Evolutionary conservation across 2,329 filamentous ascomycete species (phyloP).

Genomic region (Amesomyces nigricolor): DNA sequence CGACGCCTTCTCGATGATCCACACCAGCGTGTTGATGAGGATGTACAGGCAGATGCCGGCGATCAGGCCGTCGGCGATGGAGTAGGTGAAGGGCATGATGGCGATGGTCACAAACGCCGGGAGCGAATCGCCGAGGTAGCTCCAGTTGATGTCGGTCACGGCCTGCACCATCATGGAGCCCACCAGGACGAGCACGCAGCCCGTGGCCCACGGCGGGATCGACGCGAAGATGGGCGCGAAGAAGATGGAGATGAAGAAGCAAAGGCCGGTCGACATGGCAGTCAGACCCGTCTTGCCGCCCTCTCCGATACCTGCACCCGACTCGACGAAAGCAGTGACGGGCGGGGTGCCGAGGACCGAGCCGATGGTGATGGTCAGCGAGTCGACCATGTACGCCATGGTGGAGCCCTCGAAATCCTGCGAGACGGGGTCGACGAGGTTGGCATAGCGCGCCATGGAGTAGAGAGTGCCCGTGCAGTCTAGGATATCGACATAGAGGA

Average conservation of each 20-base stretch:
- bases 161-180: conserved; percentile 81
- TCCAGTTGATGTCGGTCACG: conserved; percentile 82
- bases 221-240: conserved; percentile 88
- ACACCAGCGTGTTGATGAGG: conserved; percentile 66
- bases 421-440: conserved; percentile 72
- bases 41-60: conserved; percentile 73
- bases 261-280: conserved; percentile 69
- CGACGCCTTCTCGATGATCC: conserved; percentile 59
- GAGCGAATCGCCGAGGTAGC: conserved; percentile 75
- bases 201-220: conserved; percentile 84
- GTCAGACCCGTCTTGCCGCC: conserved; percentile 83
- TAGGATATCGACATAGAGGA: conserved; percentile 85
- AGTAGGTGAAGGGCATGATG: conserved; percentile 87
- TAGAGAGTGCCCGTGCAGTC: conserved; percentile 83
- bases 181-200: conserved; percentile 80
- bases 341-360: conserved; percentile 72
- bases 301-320: conserved; percentile 84
- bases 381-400: conserved; percentile 73
- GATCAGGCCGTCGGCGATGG: conserved; percentile 80
- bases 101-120: conserved; percentile 80
- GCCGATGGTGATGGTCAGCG: conserved; percentile 71
- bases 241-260: conserved; percentile 83
- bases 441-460: conserved; percentile 80
- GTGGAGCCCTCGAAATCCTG: conserved; percentile 85
- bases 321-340: conserved; percentile 82